phyloP scores from a whole-genome alignment of 345 rosid genomes.

The Lumnitzera racemosa region DNA sequence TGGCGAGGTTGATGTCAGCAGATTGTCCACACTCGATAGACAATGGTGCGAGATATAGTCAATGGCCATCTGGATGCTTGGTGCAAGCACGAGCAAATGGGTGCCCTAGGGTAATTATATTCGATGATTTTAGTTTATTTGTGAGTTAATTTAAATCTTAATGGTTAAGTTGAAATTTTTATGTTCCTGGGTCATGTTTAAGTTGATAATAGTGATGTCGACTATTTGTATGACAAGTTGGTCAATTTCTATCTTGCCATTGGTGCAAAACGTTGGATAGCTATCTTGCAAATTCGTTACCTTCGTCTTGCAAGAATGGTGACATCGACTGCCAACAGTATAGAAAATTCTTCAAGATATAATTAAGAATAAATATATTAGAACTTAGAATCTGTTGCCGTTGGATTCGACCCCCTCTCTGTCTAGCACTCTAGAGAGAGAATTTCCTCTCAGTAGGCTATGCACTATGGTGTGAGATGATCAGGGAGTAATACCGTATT shows the following conservation, averaged over 20 bases:
- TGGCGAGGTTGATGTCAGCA: conserved; percentile 47
- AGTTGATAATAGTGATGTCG: conserved; percentile 27
- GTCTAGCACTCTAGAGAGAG: too few relatives aligned
- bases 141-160: background rate
- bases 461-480: too few relatives aligned
- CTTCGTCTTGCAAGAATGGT: conserved; percentile 15
- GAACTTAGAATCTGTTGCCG: too few relatives aligned
- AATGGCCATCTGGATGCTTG: conserved; percentile 47
- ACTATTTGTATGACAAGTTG: conserved; percentile 14
- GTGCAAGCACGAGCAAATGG: conserved; percentile 27
- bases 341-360: background rate
- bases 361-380: too few relatives aligned
- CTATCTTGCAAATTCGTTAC: background rate
- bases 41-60: conserved; percentile 10
- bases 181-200: conserved; percentile 33
- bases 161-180: background rate
- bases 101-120: conserved; percentile 23
- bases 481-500: too few relatives aligned
- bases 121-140: background rate
- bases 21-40: conserved; percentile 34
- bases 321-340: conserved; percentile 15
- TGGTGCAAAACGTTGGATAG: conserved; percentile 48
- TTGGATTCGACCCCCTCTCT: too few relatives aligned
- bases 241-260: conserved; percentile 35
- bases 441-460: too few relatives aligned